phyloP scores from a whole-genome alignment of 2,329 filamentous ascomycete species.

The Xylaria digitata region DNA sequence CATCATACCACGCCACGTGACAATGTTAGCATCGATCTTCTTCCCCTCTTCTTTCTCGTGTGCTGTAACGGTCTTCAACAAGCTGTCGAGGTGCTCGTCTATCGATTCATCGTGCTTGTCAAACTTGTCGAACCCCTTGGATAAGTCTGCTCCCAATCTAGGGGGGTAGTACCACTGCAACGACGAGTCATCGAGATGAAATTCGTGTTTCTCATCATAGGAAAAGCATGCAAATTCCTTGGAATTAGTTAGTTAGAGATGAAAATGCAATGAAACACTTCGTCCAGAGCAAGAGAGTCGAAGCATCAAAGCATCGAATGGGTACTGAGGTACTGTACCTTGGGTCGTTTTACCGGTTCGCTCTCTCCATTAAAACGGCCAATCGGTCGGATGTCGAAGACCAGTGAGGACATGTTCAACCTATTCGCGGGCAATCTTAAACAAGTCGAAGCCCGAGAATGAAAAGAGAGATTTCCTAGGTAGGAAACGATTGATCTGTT shows the following conservation, averaged over 20 bases:
- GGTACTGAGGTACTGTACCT: slow-evolving; percentile 58
- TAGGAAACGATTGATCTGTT: neutral
- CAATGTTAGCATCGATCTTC: slow-evolving; percentile 78
- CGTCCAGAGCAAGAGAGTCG: neutral
- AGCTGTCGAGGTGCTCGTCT: slow-evolving; percentile 89
- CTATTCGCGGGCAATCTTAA: neutral
- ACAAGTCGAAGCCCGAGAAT: neutral
- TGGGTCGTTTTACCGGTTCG: slow-evolving; percentile 79
- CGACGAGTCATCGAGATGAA: slow-evolving; percentile 80
- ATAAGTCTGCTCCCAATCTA: slow-evolving; percentile 76
- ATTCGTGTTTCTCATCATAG: slow-evolving; percentile 85
- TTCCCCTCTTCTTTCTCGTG: slow-evolving; percentile 76
- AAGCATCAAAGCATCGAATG: neutral
- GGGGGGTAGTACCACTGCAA: slow-evolving; percentile 91
- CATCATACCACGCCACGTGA: slow-evolving; percentile 99
- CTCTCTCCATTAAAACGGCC: slow-evolving; percentile 74
- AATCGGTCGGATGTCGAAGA: slow-evolving; percentile 76
- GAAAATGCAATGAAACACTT: neutral
- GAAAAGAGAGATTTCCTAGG: neutral
- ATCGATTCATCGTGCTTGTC: slow-evolving; percentile 81
- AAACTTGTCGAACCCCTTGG: slow-evolving; percentile 83
- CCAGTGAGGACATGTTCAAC: slow-evolving; percentile 21
- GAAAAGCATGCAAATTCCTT: slow-evolving; percentile 95
- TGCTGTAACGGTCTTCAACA: slow-evolving; percentile 79
- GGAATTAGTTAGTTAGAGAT: neutral